phyloP scores from a whole-genome alignment of 1,139 yeast genomes.

The Hanseniaspora gamundiae region DNA sequence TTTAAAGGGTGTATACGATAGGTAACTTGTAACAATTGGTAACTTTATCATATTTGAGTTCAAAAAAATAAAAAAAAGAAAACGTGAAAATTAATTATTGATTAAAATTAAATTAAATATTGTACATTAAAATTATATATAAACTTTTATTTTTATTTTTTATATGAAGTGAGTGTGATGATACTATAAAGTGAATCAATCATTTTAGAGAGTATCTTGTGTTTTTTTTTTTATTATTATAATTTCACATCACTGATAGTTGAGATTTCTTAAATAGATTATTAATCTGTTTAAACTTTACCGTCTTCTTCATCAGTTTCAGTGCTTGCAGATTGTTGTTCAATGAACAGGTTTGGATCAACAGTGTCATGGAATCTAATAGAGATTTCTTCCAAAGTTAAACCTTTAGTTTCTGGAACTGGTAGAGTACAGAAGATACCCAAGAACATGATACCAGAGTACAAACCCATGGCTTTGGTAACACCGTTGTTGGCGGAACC shows the following conservation, averaged over 20 bases:
- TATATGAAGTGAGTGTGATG: too few species aligned
- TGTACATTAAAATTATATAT: neutral
- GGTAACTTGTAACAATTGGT: too few species aligned
- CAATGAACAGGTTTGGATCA: constrained; percentile 19
- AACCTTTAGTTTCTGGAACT: constrained; percentile 84
- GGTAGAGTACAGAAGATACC: constrained; percentile 56
- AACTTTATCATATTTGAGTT: too few species aligned
- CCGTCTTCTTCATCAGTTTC: constrained; percentile 7
- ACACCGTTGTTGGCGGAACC: constrained; percentile 47
- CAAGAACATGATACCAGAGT: constrained; percentile 77
- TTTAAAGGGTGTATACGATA: too few species aligned
- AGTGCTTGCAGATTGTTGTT: constrained; percentile 6
- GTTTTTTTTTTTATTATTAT: neutral
- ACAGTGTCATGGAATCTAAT: constrained; percentile 73
- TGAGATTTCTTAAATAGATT: neutral
- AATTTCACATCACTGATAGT: neutral
- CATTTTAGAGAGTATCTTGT: too few species aligned
- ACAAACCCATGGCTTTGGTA: constrained; percentile 65
- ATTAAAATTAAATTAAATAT: too few species aligned
- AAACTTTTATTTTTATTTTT: too few species aligned
- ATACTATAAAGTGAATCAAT: too few species aligned
- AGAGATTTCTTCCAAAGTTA: constrained; percentile 69
- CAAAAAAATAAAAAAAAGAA: too few species aligned
- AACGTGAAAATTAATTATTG: too few species aligned
- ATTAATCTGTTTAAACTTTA: constrained; percentile 1